Evolutionary conservation across 2,329 filamentous ascomycete genomes (phyloP), one percentile per base, ranked within the genome.

Genomic region (Colletotrichum noveboracense): DNA sequence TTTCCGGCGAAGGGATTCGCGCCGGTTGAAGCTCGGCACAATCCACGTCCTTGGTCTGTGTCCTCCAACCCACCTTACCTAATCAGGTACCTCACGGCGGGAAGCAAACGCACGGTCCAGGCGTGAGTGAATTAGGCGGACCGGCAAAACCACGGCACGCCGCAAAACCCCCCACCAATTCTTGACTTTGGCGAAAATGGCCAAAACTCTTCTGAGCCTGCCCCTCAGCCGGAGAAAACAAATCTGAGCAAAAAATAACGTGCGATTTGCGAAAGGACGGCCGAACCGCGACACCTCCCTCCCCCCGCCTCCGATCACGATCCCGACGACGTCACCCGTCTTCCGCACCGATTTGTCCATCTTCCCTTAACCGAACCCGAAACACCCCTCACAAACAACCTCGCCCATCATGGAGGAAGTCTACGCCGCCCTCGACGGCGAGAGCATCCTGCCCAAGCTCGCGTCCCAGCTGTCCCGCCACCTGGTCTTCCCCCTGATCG

Each of bases 401-500:
- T 56, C 36, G 76, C 70, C 76, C 76, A 78, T 55, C 60, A 78
- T 78, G 77, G 76, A 77, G 70, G 77, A 78, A 64, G 68, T 78
- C 52, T 75, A 75, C 62, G 72, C 77, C 76, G 77, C 77, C 61
- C 55, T 78, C 66, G 77, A 77, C 62, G 72, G 76, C 68, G 75
- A 78, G 69, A 78, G 94, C 84, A 92, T 98, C 78, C 91, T 98
- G 81, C 95, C 95, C 81, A 96, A 96, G 87, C 90, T 99, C 83
- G 94, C 98, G 84, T 93, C 93, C 80, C 93, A 97, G 86, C 94
- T 99, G 86, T 97, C 98, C 89, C 93, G 97, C 80, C 97, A 99
- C 86, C 91, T 99, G 81, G 94, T 98, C 83, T 99, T 98, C 88
- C 97, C 97, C 79, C 92, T 99, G 78, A 93, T 99, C 84, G 96